Percentiles rank a stretch among this genome's conserved stretches.
phyloP scores from a whole-genome alignment of 805 yeast species.

The Naumovozyma baii region DNA sequence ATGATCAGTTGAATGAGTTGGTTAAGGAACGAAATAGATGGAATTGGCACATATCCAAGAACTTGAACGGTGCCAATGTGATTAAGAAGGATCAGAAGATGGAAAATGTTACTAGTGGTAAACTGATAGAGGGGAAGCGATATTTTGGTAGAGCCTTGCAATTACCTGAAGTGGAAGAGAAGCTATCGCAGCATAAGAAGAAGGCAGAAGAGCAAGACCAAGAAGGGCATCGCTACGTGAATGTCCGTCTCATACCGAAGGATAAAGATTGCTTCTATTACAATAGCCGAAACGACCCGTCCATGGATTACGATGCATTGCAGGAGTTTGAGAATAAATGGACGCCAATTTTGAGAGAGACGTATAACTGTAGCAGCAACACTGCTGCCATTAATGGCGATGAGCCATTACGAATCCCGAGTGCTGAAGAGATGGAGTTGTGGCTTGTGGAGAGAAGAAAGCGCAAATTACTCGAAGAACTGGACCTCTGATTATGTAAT shows the following conservation, averaged over 20 bases:
- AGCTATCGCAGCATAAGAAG: slow-evolving; percentile 30
- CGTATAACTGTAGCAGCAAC: background rate
- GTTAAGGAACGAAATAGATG: slow-evolving; percentile 62
- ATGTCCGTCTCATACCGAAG: background rate
- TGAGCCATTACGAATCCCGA: too few relatives aligned
- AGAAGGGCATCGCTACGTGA: slow-evolving; percentile 7
- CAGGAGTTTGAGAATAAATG: slow-evolving; percentile 9
- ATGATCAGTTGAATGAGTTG: slow-evolving; percentile 61
- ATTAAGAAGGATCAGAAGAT: slow-evolving; percentile 2
- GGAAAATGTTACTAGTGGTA: slow-evolving; percentile 15
- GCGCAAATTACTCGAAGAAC: slow-evolving; percentile 32
- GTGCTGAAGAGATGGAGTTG: slow-evolving; percentile 34
- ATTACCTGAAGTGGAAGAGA: slow-evolving; percentile 56
- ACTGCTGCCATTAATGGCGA: slow-evolving; percentile 4
- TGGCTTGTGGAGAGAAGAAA: slow-evolving; percentile 40
- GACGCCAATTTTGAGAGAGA: slow-evolving; percentile 9
- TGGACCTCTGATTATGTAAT: slow-evolving; percentile 8
- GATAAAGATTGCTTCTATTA: background rate
- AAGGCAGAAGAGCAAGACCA: slow-evolving; percentile 15
- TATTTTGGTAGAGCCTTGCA: slow-evolving; percentile 82
- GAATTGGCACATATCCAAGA: slow-evolving; percentile 60
- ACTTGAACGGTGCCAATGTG: slow-evolving; percentile 47
- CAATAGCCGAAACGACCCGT: background rate
- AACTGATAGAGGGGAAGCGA: slow-evolving; percentile 43
- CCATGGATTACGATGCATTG: slow-evolving; percentile 1